Conservation (phyloP, 2,329 filamentous ascomycete genomes). For the Xylaria sp. region DNA sequence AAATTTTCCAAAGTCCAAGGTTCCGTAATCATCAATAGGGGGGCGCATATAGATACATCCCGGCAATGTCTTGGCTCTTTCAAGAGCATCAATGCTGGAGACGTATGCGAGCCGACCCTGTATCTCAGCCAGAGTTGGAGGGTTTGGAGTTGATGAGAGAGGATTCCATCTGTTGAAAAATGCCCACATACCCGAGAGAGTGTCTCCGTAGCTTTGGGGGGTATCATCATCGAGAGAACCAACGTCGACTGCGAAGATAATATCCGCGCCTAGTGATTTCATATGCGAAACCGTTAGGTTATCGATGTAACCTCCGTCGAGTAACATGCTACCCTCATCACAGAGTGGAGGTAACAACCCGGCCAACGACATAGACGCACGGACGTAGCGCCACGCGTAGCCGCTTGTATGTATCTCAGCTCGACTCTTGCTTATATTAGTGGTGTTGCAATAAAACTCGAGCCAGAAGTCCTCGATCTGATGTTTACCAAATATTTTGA, state of each 20-base stretch:
- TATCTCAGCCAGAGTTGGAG: constrained; percentile 93
- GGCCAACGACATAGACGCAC: constrained; percentile 95
- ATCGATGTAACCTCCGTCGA: constrained; percentile 96
- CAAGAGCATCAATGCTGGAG: constrained; percentile 89
- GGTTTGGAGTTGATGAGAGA: constrained; percentile 85
- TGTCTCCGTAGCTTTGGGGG: constrained; percentile 92
- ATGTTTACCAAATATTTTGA: constrained; percentile 95
- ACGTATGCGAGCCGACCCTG: constrained; percentile 95
- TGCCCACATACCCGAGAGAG: constrained; percentile 93
- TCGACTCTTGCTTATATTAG: constrained; percentile 94
- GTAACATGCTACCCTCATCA: constrained; percentile 94
- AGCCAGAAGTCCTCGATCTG: constrained; percentile 99
- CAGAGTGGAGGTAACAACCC: constrained; percentile 92
- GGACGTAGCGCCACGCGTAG: constrained; percentile 96
- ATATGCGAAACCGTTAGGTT: constrained; percentile 97
- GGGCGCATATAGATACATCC: constrained; percentile 97
- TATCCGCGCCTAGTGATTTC: constrained; percentile 90
- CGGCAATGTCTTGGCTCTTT: constrained; percentile 87
- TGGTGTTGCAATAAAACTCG: constrained; percentile 98
- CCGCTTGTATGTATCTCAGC: constrained; percentile 93
- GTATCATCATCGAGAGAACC: constrained; percentile 90
- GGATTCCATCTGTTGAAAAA: constrained; percentile 97
- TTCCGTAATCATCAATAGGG: constrained; percentile 91
- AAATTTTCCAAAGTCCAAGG: constrained; percentile 95
- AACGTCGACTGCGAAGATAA: constrained; percentile 95